A percentile compares a stretch with the other conserved stretches of the same genome.
phyloP scores from a whole-genome alignment of 2,329 filamentous ascomycete genomes.

The Didymella glomerata region DNA sequence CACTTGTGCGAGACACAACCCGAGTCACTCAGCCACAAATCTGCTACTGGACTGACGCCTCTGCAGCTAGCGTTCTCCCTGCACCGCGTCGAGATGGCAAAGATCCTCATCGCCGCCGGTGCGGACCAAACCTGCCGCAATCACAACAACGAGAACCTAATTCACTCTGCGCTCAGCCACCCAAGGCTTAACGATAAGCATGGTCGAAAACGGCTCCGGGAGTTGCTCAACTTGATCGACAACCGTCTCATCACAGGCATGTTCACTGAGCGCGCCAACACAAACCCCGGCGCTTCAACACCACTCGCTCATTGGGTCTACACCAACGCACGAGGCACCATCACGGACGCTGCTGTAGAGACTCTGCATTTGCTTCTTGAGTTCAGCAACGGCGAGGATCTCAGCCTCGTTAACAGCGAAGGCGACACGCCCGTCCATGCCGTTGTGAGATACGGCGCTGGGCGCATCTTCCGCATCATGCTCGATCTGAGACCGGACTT shows the following conservation, averaged over 20 bases:
- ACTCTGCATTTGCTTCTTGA: constrained; percentile 41
- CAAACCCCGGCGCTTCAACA: constrained; percentile 64
- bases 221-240: constrained; percentile 67
- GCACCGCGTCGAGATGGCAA: constrained; percentile 63
- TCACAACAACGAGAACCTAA: constrained; percentile 68
- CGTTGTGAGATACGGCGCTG: constrained; percentile 55
- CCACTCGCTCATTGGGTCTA: constrained; percentile 64
- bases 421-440: constrained; percentile 73
- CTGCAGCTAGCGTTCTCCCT: constrained; percentile 71
- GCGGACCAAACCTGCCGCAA: constrained; percentile 75
- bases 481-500: constrained; percentile 67
- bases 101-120: constrained; percentile 70
- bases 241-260: constrained; percentile 64
- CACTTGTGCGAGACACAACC: constrained; percentile 72
- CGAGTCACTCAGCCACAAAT: constrained; percentile 69
- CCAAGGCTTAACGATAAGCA: constrained; percentile 30
- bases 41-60: constrained; percentile 67
- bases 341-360: not conserved
- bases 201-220: constrained; percentile 49
- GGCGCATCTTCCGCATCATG: constrained; percentile 55
- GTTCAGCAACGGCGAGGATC: constrained; percentile 56
- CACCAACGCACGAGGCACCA: not conserved
- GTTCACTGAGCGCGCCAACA: constrained; percentile 64
- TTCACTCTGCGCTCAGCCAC: constrained; percentile 63
- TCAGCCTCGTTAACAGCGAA: constrained; percentile 68